These are phyloP conservation scores for Cucumis variabilis DNA, from an alignment of 331 rosid species.

Conservation along the genomic window DNA sequence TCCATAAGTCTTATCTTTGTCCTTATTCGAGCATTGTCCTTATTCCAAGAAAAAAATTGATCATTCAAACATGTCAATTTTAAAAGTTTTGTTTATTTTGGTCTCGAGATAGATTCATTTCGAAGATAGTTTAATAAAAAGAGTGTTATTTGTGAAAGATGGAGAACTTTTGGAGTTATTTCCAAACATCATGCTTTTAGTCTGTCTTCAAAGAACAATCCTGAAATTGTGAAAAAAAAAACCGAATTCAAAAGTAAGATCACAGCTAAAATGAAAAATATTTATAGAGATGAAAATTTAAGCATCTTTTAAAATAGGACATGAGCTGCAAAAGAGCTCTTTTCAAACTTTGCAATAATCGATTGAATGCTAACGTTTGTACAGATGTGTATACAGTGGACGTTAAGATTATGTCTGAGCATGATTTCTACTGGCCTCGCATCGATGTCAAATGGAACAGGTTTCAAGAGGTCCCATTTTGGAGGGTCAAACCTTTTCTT, in stretches of 20 bases:
- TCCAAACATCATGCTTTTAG: constrained; percentile 12
- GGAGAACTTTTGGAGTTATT: too few species aligned
- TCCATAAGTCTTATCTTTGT: too few species aligned
- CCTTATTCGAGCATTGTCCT: too few species aligned
- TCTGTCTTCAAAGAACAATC: constrained; percentile 40
- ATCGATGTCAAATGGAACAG: constrained; percentile 68
- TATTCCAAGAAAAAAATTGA: too few species aligned
- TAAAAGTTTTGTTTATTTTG: too few species aligned
- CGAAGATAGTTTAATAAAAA: too few species aligned
- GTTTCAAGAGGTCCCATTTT: too few species aligned
- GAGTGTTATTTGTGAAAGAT: too few species aligned
- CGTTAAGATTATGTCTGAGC: constrained; percentile 72
- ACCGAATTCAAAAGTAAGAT: constrained; percentile 10
- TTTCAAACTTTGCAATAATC: background rate
- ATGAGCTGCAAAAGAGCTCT: background rate
- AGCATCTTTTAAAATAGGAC: background rate
- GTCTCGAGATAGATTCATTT: too few species aligned
- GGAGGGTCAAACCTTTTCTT: constrained; percentile 55
- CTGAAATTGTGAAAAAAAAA: constrained; percentile 27
- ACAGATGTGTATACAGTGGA: constrained; percentile 79
- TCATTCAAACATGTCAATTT: too few species aligned
- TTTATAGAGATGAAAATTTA: background rate
- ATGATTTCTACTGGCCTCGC: constrained; percentile 63
- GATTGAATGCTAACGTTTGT: constrained; percentile 55
- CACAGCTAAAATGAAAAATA: too few species aligned